These are phyloP conservation scores for Vitis rotundifolia DNA, from an alignment of 164 flowering plant genomes.

Conservation along the genomic window DNA sequence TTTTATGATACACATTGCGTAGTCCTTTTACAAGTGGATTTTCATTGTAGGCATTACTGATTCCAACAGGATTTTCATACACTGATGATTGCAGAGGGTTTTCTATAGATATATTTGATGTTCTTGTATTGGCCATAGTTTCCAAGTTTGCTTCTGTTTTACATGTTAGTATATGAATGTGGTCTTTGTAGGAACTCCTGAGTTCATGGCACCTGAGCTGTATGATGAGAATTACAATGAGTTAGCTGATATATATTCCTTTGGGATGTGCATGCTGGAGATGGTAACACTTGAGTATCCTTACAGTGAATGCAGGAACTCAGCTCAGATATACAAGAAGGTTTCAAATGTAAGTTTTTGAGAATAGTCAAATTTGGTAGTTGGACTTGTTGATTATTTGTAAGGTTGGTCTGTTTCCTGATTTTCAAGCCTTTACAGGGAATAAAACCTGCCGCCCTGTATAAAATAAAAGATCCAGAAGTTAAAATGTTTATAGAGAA, in stretches of 20 bases:
- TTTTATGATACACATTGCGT: neutral
- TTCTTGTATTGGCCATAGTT: neutral
- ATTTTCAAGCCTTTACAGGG: conserved; percentile 41
- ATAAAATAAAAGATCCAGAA: conserved; percentile 47
- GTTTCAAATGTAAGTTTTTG: conserved; percentile 53
- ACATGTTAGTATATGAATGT: neutral
- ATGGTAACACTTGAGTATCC: conserved; percentile 76
- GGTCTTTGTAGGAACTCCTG: conserved; percentile 55
- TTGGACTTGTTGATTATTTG: neutral
- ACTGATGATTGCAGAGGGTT: neutral
- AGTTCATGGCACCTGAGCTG: conserved; percentile 78
- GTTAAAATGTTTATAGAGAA: conserved; percentile 57
- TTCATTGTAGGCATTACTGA: neutral
- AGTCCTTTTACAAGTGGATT: neutral
- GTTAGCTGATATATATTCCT: conserved; percentile 67
- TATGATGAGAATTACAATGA: conserved; percentile 71
- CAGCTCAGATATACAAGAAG: conserved; percentile 69
- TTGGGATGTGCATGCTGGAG: conserved; percentile 79
- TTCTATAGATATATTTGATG: neutral
- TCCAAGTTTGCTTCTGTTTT: neutral
- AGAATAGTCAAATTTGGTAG: neutral
- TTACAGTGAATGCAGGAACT: conserved; percentile 60
- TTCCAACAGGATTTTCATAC: too few species aligned
- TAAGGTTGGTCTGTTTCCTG: neutral
- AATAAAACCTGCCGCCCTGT: conserved; percentile 61